Percentiles rank a stretch among this genome's conserved stretches.
Conservation (phyloP, 768 basidiomycete species). For the Lentinula edodes region DNA sequence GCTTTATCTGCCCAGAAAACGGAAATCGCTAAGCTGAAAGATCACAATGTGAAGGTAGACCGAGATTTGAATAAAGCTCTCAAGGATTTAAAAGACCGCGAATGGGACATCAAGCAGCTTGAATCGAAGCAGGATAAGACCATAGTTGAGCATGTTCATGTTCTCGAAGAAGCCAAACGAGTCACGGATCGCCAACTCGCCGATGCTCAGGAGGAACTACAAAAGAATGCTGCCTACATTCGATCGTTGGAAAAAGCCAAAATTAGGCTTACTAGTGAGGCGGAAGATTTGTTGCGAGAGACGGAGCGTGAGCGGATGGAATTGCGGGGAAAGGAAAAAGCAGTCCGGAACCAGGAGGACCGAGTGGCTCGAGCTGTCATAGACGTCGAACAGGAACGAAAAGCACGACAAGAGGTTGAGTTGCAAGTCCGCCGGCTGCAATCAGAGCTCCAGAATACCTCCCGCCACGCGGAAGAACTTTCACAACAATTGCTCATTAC, state of each 20-base stretch:
- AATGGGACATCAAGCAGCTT: slow-evolving; percentile 84
- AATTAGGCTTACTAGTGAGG: slow-evolving; percentile 64
- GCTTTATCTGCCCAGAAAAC: slow-evolving; percentile 53
- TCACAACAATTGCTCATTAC: slow-evolving; percentile 45
- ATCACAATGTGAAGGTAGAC: slow-evolving; percentile 66
- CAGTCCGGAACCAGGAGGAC: slow-evolving; percentile 54
- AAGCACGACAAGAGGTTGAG: slow-evolving; percentile 61
- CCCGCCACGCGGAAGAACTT: slow-evolving; percentile 52
- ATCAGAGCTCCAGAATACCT: slow-evolving; percentile 50
- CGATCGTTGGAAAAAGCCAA: slow-evolving; percentile 85
- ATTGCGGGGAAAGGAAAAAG: slow-evolving; percentile 66
- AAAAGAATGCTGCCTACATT: slow-evolving; percentile 69
- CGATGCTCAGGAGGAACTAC: slow-evolving; percentile 74
- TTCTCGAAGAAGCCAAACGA: slow-evolving; percentile 91
- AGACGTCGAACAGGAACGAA: slow-evolving; percentile 64
- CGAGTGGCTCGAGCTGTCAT: slow-evolving; percentile 47
- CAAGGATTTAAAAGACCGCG: slow-evolving; percentile 73
- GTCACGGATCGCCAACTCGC: slow-evolving; percentile 88
- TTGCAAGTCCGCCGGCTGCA: slow-evolving; percentile 55
- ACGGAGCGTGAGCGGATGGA: slow-evolving; percentile 66
- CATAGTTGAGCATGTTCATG: slow-evolving; percentile 97
- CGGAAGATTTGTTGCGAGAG: slow-evolving; percentile 76
- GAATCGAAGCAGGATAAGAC: slow-evolving; percentile 91
- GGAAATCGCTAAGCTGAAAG: slow-evolving; percentile 65
- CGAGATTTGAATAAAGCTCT: slow-evolving; percentile 76